Evolutionary conservation across 768 basidiomycete genomes (phyloP), one percentile per base, ranked within the genome.

Genomic region (Boletus sp.): DNA sequence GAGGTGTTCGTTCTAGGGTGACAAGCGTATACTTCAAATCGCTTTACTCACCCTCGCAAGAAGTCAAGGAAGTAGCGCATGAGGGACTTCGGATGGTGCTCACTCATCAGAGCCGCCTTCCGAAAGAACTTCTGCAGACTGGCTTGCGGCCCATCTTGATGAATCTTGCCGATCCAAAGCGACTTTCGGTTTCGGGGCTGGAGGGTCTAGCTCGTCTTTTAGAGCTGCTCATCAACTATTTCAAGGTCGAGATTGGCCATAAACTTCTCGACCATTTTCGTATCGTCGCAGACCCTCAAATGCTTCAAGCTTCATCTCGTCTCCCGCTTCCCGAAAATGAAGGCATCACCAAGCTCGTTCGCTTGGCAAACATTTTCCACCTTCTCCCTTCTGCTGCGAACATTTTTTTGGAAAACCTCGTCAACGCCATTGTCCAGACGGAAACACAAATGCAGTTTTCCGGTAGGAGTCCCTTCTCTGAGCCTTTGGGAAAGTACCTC

Each of bases 201-300:
- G 94, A 99, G 69, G 97, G 97, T 4, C 77, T 99, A 23, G 96
- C 95, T 13, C 86, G 96, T 13, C 80, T 99, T 46, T 77, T 99
- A 46, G 93, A 97, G 69, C 81, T 99, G 7, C 74, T 99, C 51
- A 97, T 94, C 37, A 98, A 98, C 70, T 98, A 99, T 74, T 99
- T 99, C 84, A 98, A 98, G 70, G 96, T 99, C 17, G 97, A 99
- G 75, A 98, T 99, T 55, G 97, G 97, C 1, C 84, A 91, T 70
- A 99, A 99, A 72, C 83, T 99, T 7, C 78, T 99, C 21, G 97
- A 98, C 64, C 97, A 99, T 69, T 98, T 96, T 74, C 86, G 88
- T 40, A 84, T 88, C 35, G 87, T 99, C 21, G 91, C 96, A 25
- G 93, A 96, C 64, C 88, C 92, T 14, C 85, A 87, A 59, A 86